A percentile compares a stretch with the other conserved stretches of the same genome.
Evolutionary conservation across 768 basidiomycete species (phyloP).

Genomic region (Macrocybe gigantea): DNA sequence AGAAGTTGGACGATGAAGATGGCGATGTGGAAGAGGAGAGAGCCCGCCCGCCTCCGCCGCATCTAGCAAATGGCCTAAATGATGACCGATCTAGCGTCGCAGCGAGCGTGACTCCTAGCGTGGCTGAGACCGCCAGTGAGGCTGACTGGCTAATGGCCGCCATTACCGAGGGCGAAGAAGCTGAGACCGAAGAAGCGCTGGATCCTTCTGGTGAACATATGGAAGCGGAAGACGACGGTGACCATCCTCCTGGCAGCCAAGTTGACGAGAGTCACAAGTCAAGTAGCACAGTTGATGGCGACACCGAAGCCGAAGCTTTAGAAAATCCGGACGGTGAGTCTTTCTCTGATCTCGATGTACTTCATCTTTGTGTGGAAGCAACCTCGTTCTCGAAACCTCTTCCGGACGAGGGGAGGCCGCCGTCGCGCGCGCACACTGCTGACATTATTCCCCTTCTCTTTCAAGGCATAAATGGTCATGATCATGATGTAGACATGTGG

Average conservation of each 20-base stretch:
- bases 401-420: constrained; percentile 31
- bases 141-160: constrained; percentile 89
- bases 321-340: constrained; percentile 49
- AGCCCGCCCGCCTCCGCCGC: constrained; percentile 61
- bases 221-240: constrained; percentile 39
- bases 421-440: constrained; percentile 50
- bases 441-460: constrained; percentile 36
- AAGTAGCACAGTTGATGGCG: constrained; percentile 15
- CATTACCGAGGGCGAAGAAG: constrained; percentile 67
- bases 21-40: constrained; percentile 72
- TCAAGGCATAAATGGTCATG: constrained; percentile 40
- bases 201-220: constrained; percentile 27
- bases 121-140: constrained; percentile 71
- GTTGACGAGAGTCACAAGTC: constrained; percentile 31
- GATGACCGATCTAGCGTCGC: constrained; percentile 55
- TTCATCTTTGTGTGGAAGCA: constrained; percentile 40
- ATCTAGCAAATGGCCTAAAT: constrained; percentile 33
- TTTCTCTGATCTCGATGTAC: constrained; percentile 24
- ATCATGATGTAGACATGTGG: constrained; percentile 33
- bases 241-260: constrained; percentile 37
- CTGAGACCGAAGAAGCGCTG: constrained; percentile 34
- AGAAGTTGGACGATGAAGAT: constrained; percentile 88
- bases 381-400: constrained; percentile 22
- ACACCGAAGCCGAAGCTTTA: constrained; percentile 25
- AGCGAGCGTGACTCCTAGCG: constrained; percentile 57